phyloP scores from a whole-genome alignment of 139 green algal species.

The Chlamydomonas schloesseri region DNA sequence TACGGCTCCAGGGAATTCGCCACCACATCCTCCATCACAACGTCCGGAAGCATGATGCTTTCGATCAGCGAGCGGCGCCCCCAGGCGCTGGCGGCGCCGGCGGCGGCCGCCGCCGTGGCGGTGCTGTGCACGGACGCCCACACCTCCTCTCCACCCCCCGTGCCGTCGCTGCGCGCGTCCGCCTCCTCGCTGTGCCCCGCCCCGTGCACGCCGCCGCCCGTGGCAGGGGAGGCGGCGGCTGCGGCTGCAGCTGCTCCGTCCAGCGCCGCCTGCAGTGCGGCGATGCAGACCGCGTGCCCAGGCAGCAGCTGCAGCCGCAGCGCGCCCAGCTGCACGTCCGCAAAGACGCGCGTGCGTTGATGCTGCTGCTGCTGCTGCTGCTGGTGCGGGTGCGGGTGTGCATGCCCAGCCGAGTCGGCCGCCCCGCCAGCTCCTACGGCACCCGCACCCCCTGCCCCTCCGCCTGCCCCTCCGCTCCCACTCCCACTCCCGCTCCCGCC shows the following conservation, averaged over 20 bases:
- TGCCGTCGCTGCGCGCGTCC: not conserved
- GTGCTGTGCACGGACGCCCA: constrained; percentile 2
- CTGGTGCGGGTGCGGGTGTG: too few species aligned
- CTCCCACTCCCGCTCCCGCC: too few species aligned
- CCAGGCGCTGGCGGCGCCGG: constrained; percentile 33
- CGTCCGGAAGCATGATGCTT: constrained; percentile 70
- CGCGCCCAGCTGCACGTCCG: not conserved
- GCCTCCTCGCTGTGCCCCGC: too few species aligned
- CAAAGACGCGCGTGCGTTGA: not conserved
- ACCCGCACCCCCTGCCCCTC: too few species aligned
- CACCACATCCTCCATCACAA: constrained; percentile 59
- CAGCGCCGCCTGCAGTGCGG: not conserved
- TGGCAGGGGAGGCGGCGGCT: too few species aligned
- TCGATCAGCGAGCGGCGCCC: constrained; percentile 67
- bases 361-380: too few species aligned
- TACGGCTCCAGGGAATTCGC: constrained; percentile 58
- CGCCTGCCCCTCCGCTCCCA: too few species aligned
- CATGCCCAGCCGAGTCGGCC: too few species aligned
- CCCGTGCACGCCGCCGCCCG: too few species aligned
- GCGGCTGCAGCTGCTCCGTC: not conserved
- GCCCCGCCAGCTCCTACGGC: too few species aligned
- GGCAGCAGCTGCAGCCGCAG: constrained; percentile 33
- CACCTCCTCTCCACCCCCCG: not conserved
- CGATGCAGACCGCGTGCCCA: constrained; percentile 14
- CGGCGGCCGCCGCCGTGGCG: not conserved